Conservation (phyloP, 23 red algal species). For the Agarophyton chilense region DNA sequence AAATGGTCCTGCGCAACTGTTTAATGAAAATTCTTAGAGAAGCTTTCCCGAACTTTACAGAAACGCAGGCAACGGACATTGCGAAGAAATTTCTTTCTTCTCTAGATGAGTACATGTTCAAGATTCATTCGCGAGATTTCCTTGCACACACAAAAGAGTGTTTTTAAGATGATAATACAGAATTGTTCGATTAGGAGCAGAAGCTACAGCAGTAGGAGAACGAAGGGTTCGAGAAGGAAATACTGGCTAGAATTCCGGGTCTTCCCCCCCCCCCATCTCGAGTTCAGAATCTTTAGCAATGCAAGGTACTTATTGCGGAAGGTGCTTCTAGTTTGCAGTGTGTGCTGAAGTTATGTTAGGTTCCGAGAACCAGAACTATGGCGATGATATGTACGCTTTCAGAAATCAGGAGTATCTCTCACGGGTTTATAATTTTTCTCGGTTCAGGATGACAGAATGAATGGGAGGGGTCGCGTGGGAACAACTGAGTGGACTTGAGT, state of each 20-base stretch:
- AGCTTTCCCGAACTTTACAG: slow-evolving; percentile 93
- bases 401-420: neutral
- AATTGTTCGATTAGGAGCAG: slow-evolving; percentile 93
- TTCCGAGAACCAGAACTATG: no score
- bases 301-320: neutral
- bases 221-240: slow-evolving; percentile 63
- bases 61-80: slow-evolving; percentile 64
- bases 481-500: neutral
- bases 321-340: neutral
- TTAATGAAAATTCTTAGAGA: slow-evolving; percentile 68
- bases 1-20: slow-evolving; percentile 68
- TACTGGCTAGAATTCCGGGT: slow-evolving; percentile 68
- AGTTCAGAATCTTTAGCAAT: slow-evolving; percentile 5
- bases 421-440: neutral
- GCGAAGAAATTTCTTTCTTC: slow-evolving; percentile 74
- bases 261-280: slow-evolving; percentile 18
- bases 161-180: slow-evolving; percentile 88
- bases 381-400: no score
- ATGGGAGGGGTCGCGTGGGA: neutral
- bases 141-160: slow-evolving; percentile 97
- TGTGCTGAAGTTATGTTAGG: no score
- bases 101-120: slow-evolving; percentile 86
- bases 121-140: slow-evolving; percentile 96
- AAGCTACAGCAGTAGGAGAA: slow-evolving; percentile 70
- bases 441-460: neutral